A percentile compares a stretch with the other conserved stretches of the same genome.
phyloP scores from a whole-genome alignment of 345 rosid species.

The Raphanus sativus region DNA sequence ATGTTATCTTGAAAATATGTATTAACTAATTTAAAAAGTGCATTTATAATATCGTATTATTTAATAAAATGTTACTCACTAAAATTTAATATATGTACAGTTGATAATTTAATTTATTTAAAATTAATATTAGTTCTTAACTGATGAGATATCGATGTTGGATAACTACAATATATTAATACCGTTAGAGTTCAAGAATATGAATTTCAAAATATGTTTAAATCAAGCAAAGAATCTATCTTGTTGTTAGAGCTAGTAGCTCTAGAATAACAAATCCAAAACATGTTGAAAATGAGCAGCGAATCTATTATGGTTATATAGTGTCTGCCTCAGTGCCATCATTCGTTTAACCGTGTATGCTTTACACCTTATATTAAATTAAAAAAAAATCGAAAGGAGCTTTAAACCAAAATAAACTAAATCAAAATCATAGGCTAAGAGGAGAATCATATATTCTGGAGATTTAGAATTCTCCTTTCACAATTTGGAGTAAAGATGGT shows the following conservation, averaged over 20 bases:
- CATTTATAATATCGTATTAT: neutral
- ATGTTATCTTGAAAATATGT: neutral
- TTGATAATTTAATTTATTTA: too few relatives aligned
- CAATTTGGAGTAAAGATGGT: neutral
- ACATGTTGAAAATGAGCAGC: neutral
- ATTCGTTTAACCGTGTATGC: neutral
- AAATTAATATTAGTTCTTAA: too few relatives aligned
- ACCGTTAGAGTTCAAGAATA: neutral
- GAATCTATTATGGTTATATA: neutral
- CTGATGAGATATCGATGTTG: neutral
- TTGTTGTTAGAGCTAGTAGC: neutral
- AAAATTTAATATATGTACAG: too few relatives aligned
- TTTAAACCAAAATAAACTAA: neutral
- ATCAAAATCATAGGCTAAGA: neutral
- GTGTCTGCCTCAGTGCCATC: neutral
- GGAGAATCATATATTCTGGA: neutral
- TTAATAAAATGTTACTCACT: neutral
- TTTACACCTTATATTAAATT: neutral
- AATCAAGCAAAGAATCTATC: neutral
- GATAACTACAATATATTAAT: neutral
- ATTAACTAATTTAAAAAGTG: neutral
- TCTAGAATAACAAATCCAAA: neutral
- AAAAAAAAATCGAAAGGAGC: neutral
- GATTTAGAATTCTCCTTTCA: neutral
- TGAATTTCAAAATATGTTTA: neutral